Evolutionary conservation across 805 yeast genomes (phyloP).

Genomic region (Teunomyces panamensis): DNA sequence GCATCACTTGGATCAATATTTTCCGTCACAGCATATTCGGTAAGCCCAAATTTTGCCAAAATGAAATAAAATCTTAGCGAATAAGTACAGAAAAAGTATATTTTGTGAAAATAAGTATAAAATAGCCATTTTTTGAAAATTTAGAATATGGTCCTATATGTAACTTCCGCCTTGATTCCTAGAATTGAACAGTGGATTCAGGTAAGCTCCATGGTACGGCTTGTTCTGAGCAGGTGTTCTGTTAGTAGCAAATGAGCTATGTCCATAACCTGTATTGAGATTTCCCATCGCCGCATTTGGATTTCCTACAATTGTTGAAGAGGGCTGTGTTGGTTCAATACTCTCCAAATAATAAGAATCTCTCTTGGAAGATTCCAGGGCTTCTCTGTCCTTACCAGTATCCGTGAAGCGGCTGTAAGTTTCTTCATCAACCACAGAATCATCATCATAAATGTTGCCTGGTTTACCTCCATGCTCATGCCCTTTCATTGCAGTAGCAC

Average conservation of each 20-base stretch:
- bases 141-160: neutral
- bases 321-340: slow-evolving; percentile 41
- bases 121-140: neutral
- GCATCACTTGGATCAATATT: slow-evolving; percentile 51
- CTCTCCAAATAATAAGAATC: slow-evolving; percentile 26
- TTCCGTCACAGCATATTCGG: slow-evolving; percentile 53
- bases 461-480: slow-evolving; percentile 42
- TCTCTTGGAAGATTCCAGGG: slow-evolving; percentile 19
- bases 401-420: slow-evolving; percentile 4
- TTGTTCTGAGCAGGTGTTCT: neutral
- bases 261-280: neutral
- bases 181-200: neutral
- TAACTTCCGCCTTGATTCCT: neutral
- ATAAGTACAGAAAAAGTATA: neutral
- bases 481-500: slow-evolving; percentile 65
- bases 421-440: slow-evolving; percentile 29
- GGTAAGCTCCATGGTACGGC: slow-evolving; percentile 1
- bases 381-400: slow-evolving; percentile 11
- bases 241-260: neutral
- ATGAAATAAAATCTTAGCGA: slow-evolving; percentile 6
- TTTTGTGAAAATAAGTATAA: neutral
- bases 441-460: slow-evolving; percentile 27
- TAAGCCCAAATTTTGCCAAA: slow-evolving; percentile 35
- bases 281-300: slow-evolving; percentile 14
- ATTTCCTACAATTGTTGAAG: slow-evolving; percentile 42